phyloP scores from a whole-genome alignment of 495 filamentous ascomycete genomes.

The Lasiosphaeria hispida region DNA sequence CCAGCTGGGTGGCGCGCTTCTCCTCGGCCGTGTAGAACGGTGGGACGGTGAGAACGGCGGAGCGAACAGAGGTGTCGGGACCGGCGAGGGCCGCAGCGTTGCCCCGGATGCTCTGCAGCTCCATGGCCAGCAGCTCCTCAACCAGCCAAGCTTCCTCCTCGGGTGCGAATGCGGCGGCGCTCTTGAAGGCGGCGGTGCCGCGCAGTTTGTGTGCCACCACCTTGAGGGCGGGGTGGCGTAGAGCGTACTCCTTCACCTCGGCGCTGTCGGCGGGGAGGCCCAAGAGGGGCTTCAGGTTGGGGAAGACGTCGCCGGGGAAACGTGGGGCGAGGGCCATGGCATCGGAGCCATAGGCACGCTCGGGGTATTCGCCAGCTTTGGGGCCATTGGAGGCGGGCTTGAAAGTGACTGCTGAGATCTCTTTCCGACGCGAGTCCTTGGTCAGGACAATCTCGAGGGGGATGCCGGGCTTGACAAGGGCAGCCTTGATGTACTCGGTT shows the following conservation, averaged over 20 bases:
- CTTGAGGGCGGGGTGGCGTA: constrained; percentile 68
- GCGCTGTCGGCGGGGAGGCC: constrained; percentile 65
- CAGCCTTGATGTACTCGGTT: constrained; percentile 95
- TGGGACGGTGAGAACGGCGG: constrained; percentile 89
- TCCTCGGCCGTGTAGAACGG: constrained; percentile 87
- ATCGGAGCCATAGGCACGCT: constrained; percentile 88
- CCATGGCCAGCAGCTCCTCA: constrained; percentile 96
- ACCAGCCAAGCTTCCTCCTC: constrained; percentile 74
- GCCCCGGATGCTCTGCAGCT: constrained; percentile 79
- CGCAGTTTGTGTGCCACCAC: constrained; percentile 56
- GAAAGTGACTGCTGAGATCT: constrained; percentile 87
- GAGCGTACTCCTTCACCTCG: constrained; percentile 63
- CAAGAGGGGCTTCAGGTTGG: constrained; percentile 84
- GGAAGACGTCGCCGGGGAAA: constrained; percentile 90
- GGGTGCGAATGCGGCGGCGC: constrained; percentile 59
- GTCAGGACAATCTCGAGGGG: constrained; percentile 97
- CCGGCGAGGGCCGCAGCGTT: constrained; percentile 87
- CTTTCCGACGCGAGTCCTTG: constrained; percentile 98
- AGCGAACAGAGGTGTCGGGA: constrained; percentile 67
- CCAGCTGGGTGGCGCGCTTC: constrained; percentile 75
- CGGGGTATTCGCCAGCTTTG: constrained; percentile 67
- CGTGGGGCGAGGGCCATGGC: constrained; percentile 82
- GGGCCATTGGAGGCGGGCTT: constrained; percentile 68
- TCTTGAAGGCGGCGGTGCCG: constrained; percentile 73
- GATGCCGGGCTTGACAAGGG: constrained; percentile 94